Conservation (phyloP, 2,329 filamentous ascomycete species). For the Xylariaceae sp. region DNA sequence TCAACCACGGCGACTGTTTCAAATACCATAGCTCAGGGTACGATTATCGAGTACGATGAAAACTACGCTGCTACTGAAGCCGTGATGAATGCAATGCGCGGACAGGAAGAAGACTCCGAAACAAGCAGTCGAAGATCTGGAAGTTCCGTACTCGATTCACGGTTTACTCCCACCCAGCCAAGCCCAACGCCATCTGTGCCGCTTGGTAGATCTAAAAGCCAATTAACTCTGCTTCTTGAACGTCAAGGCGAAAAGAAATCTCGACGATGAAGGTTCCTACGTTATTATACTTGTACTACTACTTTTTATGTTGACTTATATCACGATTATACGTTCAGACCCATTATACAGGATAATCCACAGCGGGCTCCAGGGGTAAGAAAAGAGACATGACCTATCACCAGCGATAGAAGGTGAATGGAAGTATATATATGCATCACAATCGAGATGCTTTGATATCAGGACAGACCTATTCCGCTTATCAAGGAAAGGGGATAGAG, state of each 20-base stretch:
- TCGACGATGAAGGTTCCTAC: constrained; percentile 25
- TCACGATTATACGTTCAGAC: constrained; percentile 4
- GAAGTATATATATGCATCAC: constrained; percentile 16
- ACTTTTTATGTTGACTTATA: not conserved
- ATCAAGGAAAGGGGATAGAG: constrained; percentile 3
- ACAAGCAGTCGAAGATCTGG: constrained; percentile 21
- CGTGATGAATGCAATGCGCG: constrained; percentile 20
- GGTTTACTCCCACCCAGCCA: constrained; percentile 54
- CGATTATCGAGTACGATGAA: constrained; percentile 46
- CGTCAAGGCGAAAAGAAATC: constrained; percentile 39
- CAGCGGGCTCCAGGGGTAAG: constrained; percentile 10
- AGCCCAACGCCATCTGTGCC: constrained; percentile 49
- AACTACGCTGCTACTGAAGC: constrained; percentile 31
- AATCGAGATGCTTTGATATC: constrained; percentile 4
- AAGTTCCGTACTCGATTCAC: constrained; percentile 40
- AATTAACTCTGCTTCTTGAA: constrained; percentile 60
- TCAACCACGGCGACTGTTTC: constrained; percentile 44
- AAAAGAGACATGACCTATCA: not conserved
- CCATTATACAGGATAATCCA: constrained; percentile 10
- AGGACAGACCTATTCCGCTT: not conserved
- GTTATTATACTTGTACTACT: constrained; percentile 8
- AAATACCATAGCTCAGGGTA: constrained; percentile 47
- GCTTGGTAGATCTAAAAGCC: constrained; percentile 62
- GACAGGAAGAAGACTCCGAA: constrained; percentile 20
- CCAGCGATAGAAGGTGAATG: not conserved